Base-by-base conservation (phyloP, 495 filamentous ascomycete genomes). In the Thermochaetoides thermophila region DNA sequence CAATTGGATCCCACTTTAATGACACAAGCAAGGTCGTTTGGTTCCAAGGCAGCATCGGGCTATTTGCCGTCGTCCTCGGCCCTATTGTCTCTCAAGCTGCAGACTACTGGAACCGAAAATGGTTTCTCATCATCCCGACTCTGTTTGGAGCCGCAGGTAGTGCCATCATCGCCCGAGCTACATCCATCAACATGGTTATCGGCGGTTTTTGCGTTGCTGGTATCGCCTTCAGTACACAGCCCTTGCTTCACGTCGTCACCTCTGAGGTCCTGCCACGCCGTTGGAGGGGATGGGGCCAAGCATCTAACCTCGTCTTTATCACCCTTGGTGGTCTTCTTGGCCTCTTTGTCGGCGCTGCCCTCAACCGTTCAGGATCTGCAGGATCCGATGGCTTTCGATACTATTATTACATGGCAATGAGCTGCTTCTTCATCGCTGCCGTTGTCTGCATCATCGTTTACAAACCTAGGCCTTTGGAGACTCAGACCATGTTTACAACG, bases 41-140 rank as follows among this genome's bases (percentile, higher is more conserved):
- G 52, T 45, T 56, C 29, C 33, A 45, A 7, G 33, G 45, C 3
- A 20, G 39, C 27, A 36, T 56, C 29, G 40, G 45, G 29, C 56
- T 59, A 27, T 24, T 56, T 9, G 53, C 50, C 1, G 44, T 48
- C 12, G 49, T 54, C 10, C 37, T 54, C 4, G 39, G 45, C 7
- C 50, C 52, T 22, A 43, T 46, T 27, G 38, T 53, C 7, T 50
- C 53, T 3, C 57, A 60, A 28, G 55, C 55, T 0, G 45, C 50
- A 24, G 57, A 60, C 28, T 55, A 53, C 34, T 60, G 57, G 57
- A 49, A 53, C 3, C 48, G 57, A 4, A 48, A 47, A 38, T 55
- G 39, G 38, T 49, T 57, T 23, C 42, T 60, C 16, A 46, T 60
- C 15, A 32, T 49, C 28, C 39, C 49, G 6, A 55, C 45, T 20